A percentile compares a stretch with the other conserved stretches of the same genome.
Conservation (phyloP, 306 rosid genomes). For the Vigna angularis region DNA sequence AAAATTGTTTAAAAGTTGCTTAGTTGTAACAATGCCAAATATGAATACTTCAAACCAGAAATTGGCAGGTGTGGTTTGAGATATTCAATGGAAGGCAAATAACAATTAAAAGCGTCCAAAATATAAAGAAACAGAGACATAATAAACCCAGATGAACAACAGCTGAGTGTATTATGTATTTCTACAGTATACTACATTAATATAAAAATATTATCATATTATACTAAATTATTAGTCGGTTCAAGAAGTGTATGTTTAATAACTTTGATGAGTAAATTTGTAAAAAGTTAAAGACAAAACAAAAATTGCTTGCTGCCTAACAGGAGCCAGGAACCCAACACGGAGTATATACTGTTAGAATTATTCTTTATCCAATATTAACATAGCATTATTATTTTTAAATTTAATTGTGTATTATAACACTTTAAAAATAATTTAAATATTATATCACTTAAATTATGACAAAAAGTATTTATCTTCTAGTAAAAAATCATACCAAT, state of each 20-base stretch:
- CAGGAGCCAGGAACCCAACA: neutral
- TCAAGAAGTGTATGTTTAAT: neutral
- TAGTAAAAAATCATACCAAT: no score
- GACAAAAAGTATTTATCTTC: no score
- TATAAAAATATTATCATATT: neutral
- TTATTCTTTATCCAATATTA: no score
- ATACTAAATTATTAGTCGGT: neutral
- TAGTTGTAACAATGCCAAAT: conserved; percentile 28
- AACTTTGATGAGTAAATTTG: neutral
- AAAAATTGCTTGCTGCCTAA: no score
- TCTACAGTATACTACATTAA: no score
- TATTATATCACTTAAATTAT: no score
- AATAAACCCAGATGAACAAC: neutral
- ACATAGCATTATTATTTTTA: no score
- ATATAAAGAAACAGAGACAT: neutral
- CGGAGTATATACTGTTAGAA: no score
- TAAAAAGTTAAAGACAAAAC: neutral
- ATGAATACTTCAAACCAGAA: conserved; percentile 5
- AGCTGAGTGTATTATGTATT: no score
- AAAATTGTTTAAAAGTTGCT: conserved; percentile 3
- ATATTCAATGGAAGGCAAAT: neutral
- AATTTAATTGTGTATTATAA: no score
- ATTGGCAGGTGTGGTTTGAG: neutral
- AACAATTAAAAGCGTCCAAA: neutral
- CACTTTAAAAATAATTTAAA: no score